These are phyloP conservation scores for Saccharomyces hybrid DNA, from an alignment of 1,139 yeast genomes.

Conservation along the genomic window DNA sequence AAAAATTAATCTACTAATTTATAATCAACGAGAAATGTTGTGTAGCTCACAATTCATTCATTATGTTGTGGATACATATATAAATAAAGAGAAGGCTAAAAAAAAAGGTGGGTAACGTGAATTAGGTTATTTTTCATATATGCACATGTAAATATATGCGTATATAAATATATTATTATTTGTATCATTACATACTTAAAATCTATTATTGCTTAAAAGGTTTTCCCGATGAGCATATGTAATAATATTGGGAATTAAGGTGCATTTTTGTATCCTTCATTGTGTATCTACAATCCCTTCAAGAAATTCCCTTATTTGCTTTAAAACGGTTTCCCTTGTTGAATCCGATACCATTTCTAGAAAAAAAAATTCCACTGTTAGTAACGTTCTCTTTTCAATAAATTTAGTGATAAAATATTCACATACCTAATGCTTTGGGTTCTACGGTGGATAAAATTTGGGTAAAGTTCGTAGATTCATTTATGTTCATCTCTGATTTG, in stretches of 20 bases:
- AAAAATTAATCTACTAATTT: conserved; percentile 1
- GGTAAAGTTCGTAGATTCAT: conserved; percentile 42
- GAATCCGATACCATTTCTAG: conserved; percentile 54
- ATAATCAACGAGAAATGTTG: background rate
- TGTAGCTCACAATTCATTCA: background rate
- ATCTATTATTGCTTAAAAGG: background rate
- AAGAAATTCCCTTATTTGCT: conserved; percentile 53
- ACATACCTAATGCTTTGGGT: conserved; percentile 54
- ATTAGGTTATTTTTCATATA: background rate
- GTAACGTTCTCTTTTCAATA: background rate
- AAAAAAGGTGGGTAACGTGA: background rate
- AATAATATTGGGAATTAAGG: background rate
- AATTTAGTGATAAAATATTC: background rate
- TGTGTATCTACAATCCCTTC: conserved; percentile 38
- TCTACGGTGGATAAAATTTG: conserved; percentile 48
- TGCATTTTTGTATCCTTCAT: conserved; percentile 4
- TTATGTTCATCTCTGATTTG: conserved; percentile 32
- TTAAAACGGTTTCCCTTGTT: conserved; percentile 53
- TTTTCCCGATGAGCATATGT: background rate
- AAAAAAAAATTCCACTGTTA: conserved; percentile 7
- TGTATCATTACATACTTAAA: conserved; percentile 1
- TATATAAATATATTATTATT: conserved; percentile 1
- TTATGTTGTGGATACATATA: background rate
- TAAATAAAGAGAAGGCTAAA: background rate
- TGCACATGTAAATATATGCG: background rate